A percentile compares a stretch with the other conserved stretches of the same genome.
phyloP scores from a whole-genome alignment of 2,329 filamentous ascomycete genomes.

The Rachicladosporium sp. region DNA sequence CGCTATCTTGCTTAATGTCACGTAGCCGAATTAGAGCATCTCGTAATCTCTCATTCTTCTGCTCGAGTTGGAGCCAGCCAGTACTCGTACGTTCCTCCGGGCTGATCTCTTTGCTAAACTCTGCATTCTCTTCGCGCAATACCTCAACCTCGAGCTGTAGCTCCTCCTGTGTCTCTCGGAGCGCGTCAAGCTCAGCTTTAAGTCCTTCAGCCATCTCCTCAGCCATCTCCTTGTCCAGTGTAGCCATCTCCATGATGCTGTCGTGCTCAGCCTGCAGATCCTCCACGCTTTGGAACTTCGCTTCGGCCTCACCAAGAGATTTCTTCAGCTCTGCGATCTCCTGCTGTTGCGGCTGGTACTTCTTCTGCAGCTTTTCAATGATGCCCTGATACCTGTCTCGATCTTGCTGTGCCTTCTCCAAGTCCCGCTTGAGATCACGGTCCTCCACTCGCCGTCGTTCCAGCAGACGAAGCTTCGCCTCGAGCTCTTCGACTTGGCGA shows the following conservation, averaged over 20 bases:
- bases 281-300: conserved; percentile 57
- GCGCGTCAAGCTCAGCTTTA: conserved; percentile 65
- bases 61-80: conserved; percentile 84
- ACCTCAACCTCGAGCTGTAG: conserved; percentile 80
- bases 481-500: conserved; percentile 72
- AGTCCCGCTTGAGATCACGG: conserved; percentile 65
- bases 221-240: conserved; percentile 88
- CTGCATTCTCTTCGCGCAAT: conserved; percentile 72
- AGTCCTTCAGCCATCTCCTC: conserved; percentile 83
- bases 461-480: conserved; percentile 73
- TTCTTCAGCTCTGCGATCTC: conserved; percentile 68
- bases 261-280: conserved; percentile 74
- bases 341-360: conserved; percentile 73
- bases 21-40: conserved; percentile 75
- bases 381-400: conserved; percentile 69
- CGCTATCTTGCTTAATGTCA: conserved; percentile 76
- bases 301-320: conserved; percentile 63
- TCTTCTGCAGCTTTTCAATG: conserved; percentile 80
- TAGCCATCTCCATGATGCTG: conserved; percentile 69
- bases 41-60: conserved; percentile 73
- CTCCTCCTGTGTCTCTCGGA: conserved; percentile 70
- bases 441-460: conserved; percentile 82
- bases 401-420: conserved; percentile 66
- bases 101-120: conserved; percentile 72
- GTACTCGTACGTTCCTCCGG: conserved; percentile 76